Base-by-base conservation (phyloP, 495 filamentous ascomycete genomes). In the Pyronema omphalodes region DNA sequence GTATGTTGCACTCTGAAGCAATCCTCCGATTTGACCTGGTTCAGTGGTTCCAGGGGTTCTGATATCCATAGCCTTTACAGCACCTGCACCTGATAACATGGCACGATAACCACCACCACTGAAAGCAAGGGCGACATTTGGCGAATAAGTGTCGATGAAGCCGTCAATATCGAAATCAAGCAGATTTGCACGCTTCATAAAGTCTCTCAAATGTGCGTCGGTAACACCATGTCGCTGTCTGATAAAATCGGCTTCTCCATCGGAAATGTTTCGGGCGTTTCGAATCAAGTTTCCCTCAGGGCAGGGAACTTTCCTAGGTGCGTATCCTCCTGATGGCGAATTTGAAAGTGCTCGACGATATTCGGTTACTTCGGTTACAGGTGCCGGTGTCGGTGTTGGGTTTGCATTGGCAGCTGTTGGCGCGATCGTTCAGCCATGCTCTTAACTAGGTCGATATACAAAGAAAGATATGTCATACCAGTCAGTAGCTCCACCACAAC, bases 1-100 rank as follows among this genome's bases (percentile, higher is more conserved):
- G 65, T 96, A 96, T 0, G 87, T 95, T 3, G 82, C 68, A 0
- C 82, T 73, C 71, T 96, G 89, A 37, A 95, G 70, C 52, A 95
- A 67, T 12, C 88, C 88, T 53, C 91, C 88, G 43, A 96, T 71
- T 44, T 84, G 81, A 0, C 88, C 88, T 2, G 66, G 56, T 7
- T 44, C 50, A 0, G 80, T 86, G 1, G 82, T 69, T 51, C 81
- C 83, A 0, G 69, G 64, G 0, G 84, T 86, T 8, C 89, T 76
- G 58, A 69, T 76, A 62, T 96, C 89, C 44, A 88, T 88, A 0
- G 89, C 91, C 54, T 84, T 80, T 23, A 95, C 57, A 29, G 82
- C 83, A 41, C 89, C 89, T n/a, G 81, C 89, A 14, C 88, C 89
- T 60, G 83, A 93, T 73, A 91, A 70, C 66, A 94, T 67, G 1